phyloP scores from a whole-genome alignment of 345 rosid genomes.

The Schrenkiella parvula region DNA sequence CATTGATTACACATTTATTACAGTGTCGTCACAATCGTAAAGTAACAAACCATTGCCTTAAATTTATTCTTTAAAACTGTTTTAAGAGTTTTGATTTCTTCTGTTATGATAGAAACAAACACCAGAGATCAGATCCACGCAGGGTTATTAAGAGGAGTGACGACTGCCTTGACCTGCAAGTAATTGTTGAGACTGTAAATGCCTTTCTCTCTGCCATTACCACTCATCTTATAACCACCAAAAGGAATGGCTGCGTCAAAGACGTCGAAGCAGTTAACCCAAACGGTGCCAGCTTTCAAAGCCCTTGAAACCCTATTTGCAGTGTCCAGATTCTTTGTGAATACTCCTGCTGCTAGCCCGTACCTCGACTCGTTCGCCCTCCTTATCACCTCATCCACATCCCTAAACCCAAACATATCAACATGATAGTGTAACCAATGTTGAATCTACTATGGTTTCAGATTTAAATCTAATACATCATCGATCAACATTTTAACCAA shows the following conservation, averaged over 20 bases:
- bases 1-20: slow-evolving; percentile 1
- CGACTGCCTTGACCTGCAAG: slow-evolving; percentile 93
- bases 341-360: slow-evolving; percentile 92
- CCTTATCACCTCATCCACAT: slow-evolving; percentile 60
- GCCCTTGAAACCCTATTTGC: slow-evolving; percentile 77
- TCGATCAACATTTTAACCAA: not conserved
- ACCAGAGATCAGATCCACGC: slow-evolving; percentile 63
- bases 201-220: slow-evolving; percentile 91
- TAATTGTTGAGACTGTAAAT: slow-evolving; percentile 80
- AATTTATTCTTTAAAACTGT: not conserved
- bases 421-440: too few species aligned
- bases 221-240: slow-evolving; percentile 98
- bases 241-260: slow-evolving; percentile 94
- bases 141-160: slow-evolving; percentile 69
- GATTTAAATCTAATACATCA: not conserved
- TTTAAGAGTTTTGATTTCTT: not conserved
- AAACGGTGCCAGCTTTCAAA: slow-evolving; percentile 71
- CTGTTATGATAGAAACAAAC: slow-evolving; percentile 2
- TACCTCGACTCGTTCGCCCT: slow-evolving; percentile 65
- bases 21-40: not conserved
- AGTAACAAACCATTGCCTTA: not conserved
- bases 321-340: slow-evolving; percentile 61
- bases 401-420: slow-evolving; percentile 56
- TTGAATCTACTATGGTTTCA: not conserved
- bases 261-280: slow-evolving; percentile 87